phyloP scores from a whole-genome alignment of 2,329 filamentous ascomycete genomes.

The Neophaeococcomyces aloes region DNA sequence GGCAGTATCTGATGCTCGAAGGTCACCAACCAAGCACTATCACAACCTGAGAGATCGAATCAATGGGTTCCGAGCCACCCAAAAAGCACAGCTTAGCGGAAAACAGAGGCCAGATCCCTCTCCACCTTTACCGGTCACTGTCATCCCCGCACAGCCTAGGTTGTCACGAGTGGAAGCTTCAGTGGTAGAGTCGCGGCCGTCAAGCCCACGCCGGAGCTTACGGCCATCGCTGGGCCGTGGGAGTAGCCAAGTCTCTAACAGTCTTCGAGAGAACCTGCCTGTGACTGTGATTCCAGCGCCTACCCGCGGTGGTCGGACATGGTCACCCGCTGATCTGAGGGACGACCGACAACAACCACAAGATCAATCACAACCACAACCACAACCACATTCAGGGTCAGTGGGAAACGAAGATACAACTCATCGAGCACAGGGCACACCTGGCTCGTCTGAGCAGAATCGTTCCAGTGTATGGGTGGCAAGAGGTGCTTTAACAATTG shows the following conservation, averaged over 20 bases:
- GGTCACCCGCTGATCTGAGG: constrained; percentile 38
- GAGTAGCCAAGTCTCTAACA: background rate
- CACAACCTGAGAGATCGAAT: constrained; percentile 35
- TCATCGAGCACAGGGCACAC: constrained; percentile 1
- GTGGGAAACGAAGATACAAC: background rate
- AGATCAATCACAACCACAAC: background rate
- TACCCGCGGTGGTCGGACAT: constrained; percentile 42
- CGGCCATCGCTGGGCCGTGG: background rate
- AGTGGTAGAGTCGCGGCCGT: constrained; percentile 20
- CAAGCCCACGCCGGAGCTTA: background rate
- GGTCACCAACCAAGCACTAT: constrained; percentile 20
- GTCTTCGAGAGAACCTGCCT: background rate
- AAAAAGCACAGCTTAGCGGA: constrained; percentile 33
- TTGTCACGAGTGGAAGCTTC: constrained; percentile 47
- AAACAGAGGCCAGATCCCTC: constrained; percentile 27
- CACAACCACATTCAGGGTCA: background rate
- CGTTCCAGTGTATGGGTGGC: constrained; percentile 6
- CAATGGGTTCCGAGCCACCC: constrained; percentile 40
- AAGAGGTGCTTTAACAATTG: constrained; percentile 13
- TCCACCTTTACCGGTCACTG: constrained; percentile 45
- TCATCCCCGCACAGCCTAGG: constrained; percentile 50
- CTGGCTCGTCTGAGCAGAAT: background rate
- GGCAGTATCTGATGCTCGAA: constrained; percentile 32
- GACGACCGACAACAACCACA: background rate
- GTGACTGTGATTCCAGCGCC: constrained; percentile 52